phyloP scores from a whole-genome alignment of 768 basidiomycete genomes.

The Mrakia blollopis region DNA sequence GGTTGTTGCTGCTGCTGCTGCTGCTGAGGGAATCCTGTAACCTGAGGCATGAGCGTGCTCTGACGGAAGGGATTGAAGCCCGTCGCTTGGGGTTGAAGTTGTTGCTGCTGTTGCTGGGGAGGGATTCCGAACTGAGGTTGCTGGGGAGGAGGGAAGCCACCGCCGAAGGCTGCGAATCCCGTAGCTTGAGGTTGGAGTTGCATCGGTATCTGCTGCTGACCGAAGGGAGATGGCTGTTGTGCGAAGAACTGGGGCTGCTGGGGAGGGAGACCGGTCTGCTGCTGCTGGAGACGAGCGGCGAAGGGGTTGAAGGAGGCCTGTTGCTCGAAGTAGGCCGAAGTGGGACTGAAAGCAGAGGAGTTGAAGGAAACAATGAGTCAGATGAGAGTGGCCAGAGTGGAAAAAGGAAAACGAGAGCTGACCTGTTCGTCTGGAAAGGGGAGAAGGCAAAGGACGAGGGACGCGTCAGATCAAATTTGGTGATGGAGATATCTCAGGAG shows the following conservation, averaged over 20 bases:
- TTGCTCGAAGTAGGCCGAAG: constrained; percentile 45
- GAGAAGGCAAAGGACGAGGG: background rate
- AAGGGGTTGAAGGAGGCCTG: constrained; percentile 73
- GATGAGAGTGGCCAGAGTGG: background rate
- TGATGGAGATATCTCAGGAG: no score
- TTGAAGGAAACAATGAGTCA: background rate
- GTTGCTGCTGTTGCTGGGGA: constrained; percentile 46
- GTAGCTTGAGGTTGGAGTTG: constrained; percentile 55
- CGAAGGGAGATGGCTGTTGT: constrained; percentile 48
- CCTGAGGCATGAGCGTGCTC: constrained; percentile 52
- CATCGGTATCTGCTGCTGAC: constrained; percentile 36
- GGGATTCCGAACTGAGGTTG: constrained; percentile 15
- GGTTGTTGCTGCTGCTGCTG: constrained; percentile 7
- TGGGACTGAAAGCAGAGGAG: constrained; percentile 27
- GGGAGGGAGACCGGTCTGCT: constrained; percentile 42
- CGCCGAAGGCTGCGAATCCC: constrained; percentile 40
- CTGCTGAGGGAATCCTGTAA: constrained; percentile 17
- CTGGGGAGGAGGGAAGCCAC: constrained; percentile 27
- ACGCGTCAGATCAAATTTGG: background rate
- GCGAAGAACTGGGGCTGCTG: constrained; percentile 39
- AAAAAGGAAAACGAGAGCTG: constrained; percentile 24
- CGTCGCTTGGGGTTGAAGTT: constrained; percentile 49
- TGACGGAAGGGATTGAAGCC: constrained; percentile 80
- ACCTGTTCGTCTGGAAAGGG: constrained; percentile 49
- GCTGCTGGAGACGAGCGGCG: constrained; percentile 44